Percentiles rank a stretch among this genome's conserved stretches.
Evolutionary conservation across 352 stramenopile genomes (phyloP).

Genomic region (Elongisporangium anandrum): DNA sequence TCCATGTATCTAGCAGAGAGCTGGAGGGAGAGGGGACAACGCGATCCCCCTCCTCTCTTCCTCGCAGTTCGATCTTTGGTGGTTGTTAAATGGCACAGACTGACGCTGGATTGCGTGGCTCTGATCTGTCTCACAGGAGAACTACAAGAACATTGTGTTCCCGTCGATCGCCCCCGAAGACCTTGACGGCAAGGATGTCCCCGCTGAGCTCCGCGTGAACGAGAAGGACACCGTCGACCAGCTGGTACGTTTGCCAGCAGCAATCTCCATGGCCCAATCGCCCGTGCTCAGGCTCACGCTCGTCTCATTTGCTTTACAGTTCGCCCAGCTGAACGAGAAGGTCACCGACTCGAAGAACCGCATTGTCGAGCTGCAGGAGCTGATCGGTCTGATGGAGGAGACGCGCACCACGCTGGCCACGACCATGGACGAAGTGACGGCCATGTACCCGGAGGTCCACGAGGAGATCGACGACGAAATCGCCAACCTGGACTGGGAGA

Average conservation of each 20-base stretch:
- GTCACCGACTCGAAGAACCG: constrained; percentile 82
- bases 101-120: background rate
- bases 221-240: constrained; percentile 75
- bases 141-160: constrained; percentile 86
- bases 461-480: constrained; percentile 89
- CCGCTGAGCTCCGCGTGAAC: constrained; percentile 63
- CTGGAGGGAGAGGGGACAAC: background rate
- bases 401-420: constrained; percentile 81
- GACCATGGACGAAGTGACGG: constrained; percentile 81
- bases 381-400: constrained; percentile 79
- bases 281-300: background rate
- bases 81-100: background rate
- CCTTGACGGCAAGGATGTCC: constrained; percentile 49
- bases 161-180: constrained; percentile 73
- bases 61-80: background rate
- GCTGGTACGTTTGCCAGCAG: too few relatives aligned
- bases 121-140: constrained; percentile 22
- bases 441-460: constrained; percentile 82
- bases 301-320: constrained; percentile 27
- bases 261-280: background rate
- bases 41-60: background rate
- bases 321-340: constrained; percentile 73
- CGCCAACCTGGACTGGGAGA: constrained; percentile 86
- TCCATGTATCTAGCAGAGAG: background rate
- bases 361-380: constrained; percentile 83